Evolutionary conservation across 2,329 filamentous ascomycete species (phyloP).

Genomic region (Helicocarpus griseus): DNA sequence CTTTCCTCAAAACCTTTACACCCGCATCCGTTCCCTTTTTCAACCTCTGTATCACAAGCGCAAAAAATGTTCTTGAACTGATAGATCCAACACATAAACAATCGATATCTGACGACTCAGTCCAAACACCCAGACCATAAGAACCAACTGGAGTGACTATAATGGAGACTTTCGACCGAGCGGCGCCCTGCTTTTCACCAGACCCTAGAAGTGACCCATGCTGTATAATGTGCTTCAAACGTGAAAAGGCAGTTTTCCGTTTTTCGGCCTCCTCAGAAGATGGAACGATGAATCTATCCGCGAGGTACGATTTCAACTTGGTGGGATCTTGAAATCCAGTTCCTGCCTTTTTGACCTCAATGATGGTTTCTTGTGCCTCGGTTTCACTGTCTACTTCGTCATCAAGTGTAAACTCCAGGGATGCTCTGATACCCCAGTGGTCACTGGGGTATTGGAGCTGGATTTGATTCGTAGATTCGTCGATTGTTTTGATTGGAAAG

Average conservation of each 20-base stretch:
- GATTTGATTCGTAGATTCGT: neutral
- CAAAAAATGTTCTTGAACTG: conserved; percentile 52
- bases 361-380: neutral
- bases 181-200: conserved; percentile 13
- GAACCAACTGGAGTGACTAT: conserved; percentile 56
- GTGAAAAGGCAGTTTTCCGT: conserved; percentile 37
- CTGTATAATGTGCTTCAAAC: conserved; percentile 37
- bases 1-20: conserved; percentile 46
- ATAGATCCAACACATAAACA: conserved; percentile 56
- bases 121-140: conserved; percentile 55
- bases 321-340: neutral
- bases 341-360: neutral
- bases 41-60: conserved; percentile 47
- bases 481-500: conserved; percentile 23
- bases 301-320: conserved; percentile 32
- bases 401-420: conserved; percentile 3
- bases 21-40: conserved; percentile 35
- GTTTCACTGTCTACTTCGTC: neutral
- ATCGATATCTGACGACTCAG: conserved; percentile 52
- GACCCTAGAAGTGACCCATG: conserved; percentile 21
- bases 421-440: conserved; percentile 16
- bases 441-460: conserved; percentile 24
- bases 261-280: conserved; percentile 32
- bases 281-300: conserved; percentile 37
- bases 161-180: conserved; percentile 26